A percentile compares a stretch with the other conserved stretches of the same genome.
These are phyloP conservation scores for Parietaria judaica DNA, from an alignment of 306 rosid genomes.

Conservation along the genomic window DNA sequence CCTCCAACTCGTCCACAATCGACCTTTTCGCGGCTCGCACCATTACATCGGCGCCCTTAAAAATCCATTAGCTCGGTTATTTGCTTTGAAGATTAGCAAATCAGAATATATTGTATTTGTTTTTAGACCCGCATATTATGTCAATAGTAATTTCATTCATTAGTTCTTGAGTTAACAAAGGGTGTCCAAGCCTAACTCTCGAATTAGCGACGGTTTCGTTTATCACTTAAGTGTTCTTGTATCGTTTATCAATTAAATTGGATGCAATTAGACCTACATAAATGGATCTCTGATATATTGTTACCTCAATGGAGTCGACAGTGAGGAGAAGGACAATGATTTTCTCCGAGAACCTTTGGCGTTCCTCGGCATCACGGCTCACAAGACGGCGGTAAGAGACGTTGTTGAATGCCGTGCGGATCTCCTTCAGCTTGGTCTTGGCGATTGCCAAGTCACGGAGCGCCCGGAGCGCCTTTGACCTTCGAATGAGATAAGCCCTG, in stretches of 20 bases:
- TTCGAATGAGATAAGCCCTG: slow-evolving; percentile 62
- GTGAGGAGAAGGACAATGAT: slow-evolving; percentile 85
- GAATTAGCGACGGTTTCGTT: no score
- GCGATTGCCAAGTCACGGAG: slow-evolving; percentile 75
- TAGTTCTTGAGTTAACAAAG: no score
- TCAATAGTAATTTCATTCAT: no score
- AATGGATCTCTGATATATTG: no score
- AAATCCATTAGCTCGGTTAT: background rate
- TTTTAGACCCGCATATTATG: no score
- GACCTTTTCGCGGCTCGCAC: slow-evolving; percentile 73
- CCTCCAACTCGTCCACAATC: slow-evolving; percentile 86
- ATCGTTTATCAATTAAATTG: no score
- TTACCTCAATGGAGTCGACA: slow-evolving; percentile 72
- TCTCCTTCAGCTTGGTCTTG: slow-evolving; percentile 75
- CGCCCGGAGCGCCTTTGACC: slow-evolving; percentile 79
- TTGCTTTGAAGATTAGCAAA: no score
- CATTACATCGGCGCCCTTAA: slow-evolving; percentile 63
- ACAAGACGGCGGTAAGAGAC: slow-evolving; percentile 51
- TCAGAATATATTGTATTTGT: no score
- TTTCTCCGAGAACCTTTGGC: slow-evolving; percentile 75
- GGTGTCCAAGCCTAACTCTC: no score
- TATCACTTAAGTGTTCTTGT: no score
- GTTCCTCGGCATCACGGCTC: slow-evolving; percentile 58
- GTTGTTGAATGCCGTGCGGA: slow-evolving; percentile 66
- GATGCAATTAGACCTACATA: no score